Evolutionary conservation across 2,329 filamentous ascomycete genomes (phyloP), one percentile per base, ranked within the genome.

Genomic region (Paecilomyces sp.): DNA sequence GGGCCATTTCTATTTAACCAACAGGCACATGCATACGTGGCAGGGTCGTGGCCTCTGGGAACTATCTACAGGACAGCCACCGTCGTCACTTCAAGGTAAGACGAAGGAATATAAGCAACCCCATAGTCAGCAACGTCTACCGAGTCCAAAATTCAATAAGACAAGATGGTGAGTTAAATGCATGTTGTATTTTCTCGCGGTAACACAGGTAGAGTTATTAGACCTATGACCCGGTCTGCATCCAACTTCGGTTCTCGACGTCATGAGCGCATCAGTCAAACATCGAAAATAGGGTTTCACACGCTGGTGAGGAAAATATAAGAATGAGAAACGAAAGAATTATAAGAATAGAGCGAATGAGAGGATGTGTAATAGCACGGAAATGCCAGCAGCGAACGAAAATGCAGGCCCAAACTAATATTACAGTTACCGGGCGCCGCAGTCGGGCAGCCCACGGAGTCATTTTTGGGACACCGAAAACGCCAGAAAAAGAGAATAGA

Each of bases 381-480:
- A 56, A 62, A 61, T 41, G 57, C 57, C 58, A 60, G 60, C 53
- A 63, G 61, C 58, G 57, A 64, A 60, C 57, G 41, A 34, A 56
- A 31, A 57, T 41, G 33, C 55, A 52, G 36, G 51, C 53, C 63
- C 41, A 47, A 47, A 65, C 68, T 73, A 72, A 64, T 69, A 74
- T 71, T 74, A 74, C 72, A 71, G 67, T 67, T 67, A 69, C 61
- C 62, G 62, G 66, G 66, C 60, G 57, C 59, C 41, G 59, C 55
- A 62, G 54, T 61, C 63, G 41, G 41, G 62, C 50, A 57, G 57
- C 61, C 64, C 63, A 60, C 56, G 61, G 55, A 60, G 66, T 62
- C 63, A 55, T 34, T 68, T 70, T 70, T 67, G 65, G 62, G 41
- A 67, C 61, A 64, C 67, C 64, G 56, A 53, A 61, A 66, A 71